Percentiles rank a stretch among this genome's conserved stretches.
These are phyloP conservation scores for Hypomontagnella monticulosa DNA, from an alignment of 495 filamentous ascomycete genomes.

Conservation along the genomic window DNA sequence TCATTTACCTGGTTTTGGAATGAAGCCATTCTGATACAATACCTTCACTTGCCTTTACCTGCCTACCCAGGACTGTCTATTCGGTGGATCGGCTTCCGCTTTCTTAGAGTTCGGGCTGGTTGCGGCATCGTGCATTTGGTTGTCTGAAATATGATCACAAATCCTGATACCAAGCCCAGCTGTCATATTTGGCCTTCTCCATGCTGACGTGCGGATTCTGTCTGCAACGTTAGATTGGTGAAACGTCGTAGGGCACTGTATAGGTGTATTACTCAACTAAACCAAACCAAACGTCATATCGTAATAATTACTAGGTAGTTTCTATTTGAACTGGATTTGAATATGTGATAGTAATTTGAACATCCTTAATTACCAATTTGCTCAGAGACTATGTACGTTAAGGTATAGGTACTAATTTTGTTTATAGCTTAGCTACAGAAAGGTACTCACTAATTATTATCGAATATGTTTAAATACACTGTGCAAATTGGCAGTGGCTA, in stretches of 20 bases:
- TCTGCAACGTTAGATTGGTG: conserved; percentile 19
- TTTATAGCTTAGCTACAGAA: too few relatives aligned
- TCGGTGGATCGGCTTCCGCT: conserved; percentile 21
- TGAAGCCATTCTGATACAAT: conserved; percentile 1
- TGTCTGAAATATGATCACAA: background rate
- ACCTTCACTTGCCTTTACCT: conserved; percentile 2
- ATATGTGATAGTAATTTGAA: too few relatives aligned
- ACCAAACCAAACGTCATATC: too few relatives aligned
- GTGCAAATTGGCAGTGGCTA: too few relatives aligned
- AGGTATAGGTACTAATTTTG: too few relatives aligned
- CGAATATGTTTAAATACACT: too few relatives aligned
- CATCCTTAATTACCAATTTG: too few relatives aligned
- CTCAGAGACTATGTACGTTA: too few relatives aligned
- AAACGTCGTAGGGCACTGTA: background rate
- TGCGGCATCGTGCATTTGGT: conserved; percentile 11
- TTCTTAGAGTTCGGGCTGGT: conserved; percentile 12
- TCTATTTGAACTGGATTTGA: too few relatives aligned
- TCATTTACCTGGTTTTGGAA: background rate
- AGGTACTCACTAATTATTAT: too few relatives aligned
- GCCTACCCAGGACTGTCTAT: conserved; percentile 15
- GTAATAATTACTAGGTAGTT: too few relatives aligned
- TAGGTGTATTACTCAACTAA: too few relatives aligned
- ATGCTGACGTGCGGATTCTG: background rate
- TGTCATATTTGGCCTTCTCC: background rate
- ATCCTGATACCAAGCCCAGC: conserved; percentile 1